phyloP scores from a whole-genome alignment of 2,329 filamentous ascomycete genomes.

The Talaromyces piceae region DNA sequence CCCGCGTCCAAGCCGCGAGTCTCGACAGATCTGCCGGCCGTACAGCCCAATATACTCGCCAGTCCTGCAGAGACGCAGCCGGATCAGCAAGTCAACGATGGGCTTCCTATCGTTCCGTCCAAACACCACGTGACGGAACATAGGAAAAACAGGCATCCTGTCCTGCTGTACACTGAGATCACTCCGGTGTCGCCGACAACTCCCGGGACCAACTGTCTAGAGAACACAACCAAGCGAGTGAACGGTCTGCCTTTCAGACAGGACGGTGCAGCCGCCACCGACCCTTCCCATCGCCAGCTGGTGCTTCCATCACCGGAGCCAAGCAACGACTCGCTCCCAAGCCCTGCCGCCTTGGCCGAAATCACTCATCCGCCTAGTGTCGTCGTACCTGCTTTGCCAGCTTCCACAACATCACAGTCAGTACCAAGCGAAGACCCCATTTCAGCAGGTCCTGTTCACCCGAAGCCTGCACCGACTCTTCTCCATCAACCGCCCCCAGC shows the following conservation, averaged over 20 bases:
- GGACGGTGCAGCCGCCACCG: slow-evolving; percentile 4
- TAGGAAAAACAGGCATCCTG: neutral
- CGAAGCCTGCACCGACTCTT: neutral
- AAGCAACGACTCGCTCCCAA: slow-evolving; percentile 21
- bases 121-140: neutral
- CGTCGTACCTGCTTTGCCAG: neutral
- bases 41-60: neutral
- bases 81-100: neutral
- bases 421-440: neutral
- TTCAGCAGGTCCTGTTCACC: neutral
- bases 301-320: slow-evolving; percentile 25
- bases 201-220: neutral
- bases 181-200: slow-evolving; percentile 10
- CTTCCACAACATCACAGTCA: neutral
- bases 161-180: neutral
- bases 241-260: neutral
- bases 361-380: slow-evolving; percentile 8
- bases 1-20: neutral
- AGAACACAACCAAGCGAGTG: slow-evolving; percentile 3
- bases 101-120: neutral
- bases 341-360: slow-evolving; percentile 17
- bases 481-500: neutral
- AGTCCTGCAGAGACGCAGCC: neutral
- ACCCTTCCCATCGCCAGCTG: neutral
- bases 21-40: neutral